A percentile compares a stretch with the other conserved stretches of the same genome.
phyloP scores from a whole-genome alignment of 169 alveolate genomes.

The Plasmodium inui region DNA sequence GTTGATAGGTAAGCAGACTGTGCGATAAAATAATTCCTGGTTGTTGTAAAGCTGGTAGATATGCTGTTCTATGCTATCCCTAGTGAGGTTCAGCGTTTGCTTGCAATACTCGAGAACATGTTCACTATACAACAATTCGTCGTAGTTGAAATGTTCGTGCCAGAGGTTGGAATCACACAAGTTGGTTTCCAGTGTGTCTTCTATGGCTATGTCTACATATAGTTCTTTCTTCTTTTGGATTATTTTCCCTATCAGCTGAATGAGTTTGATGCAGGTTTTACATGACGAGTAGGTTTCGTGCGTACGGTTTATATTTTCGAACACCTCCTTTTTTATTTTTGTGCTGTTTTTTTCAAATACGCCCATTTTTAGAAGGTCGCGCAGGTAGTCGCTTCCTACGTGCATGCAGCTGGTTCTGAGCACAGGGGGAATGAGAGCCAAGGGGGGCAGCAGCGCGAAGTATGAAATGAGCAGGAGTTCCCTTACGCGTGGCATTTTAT shows the following conservation, averaged over 20 bases:
- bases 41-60: slow-evolving; percentile 29
- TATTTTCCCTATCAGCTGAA: slow-evolving; percentile 31
- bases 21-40: slow-evolving; percentile 12
- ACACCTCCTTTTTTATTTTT: slow-evolving; percentile 51
- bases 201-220: slow-evolving; percentile 56
- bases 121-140: slow-evolving; percentile 26
- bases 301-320: slow-evolving; percentile 14
- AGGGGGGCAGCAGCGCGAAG: not conserved
- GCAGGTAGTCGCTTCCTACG: slow-evolving; percentile 11
- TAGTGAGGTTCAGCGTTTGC: not conserved
- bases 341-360: slow-evolving; percentile 39
- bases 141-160: slow-evolving; percentile 42
- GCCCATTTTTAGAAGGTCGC: slow-evolving; percentile 21
- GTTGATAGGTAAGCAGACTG: slow-evolving; percentile 17
- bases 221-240: slow-evolving; percentile 40
- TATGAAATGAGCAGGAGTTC: not conserved
- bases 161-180: slow-evolving; percentile 31
- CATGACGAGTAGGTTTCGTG: slow-evolving; percentile 44
- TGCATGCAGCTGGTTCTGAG: not conserved
- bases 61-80: slow-evolving; percentile 16
- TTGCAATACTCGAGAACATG: slow-evolving; percentile 13
- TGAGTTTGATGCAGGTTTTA: slow-evolving; percentile 54
- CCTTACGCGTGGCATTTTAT: not conserved
- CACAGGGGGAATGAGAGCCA: not conserved
- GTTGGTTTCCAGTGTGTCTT: slow-evolving; percentile 43